Conservation (phyloP, 331 rosid genomes). For the Cydonia oblonga region DNA sequence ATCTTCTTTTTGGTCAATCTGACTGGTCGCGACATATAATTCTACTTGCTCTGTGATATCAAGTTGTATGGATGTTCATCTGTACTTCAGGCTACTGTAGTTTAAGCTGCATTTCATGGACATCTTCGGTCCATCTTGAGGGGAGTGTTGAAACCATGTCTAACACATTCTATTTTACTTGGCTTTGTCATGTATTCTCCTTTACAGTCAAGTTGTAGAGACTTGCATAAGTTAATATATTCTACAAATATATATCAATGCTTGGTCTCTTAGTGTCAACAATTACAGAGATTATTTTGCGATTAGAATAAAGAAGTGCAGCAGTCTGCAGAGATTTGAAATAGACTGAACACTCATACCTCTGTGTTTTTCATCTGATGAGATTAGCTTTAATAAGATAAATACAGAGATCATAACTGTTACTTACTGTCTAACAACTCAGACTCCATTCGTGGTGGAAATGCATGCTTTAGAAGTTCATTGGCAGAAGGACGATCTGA, state of each 20-base stretch:
- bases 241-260: not conserved
- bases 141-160: not conserved
- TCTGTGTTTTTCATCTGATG: not conserved
- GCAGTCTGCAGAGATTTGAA: not conserved
- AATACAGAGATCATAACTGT: constrained; percentile 1
- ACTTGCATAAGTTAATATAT: not conserved
- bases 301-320: not conserved
- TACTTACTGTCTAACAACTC: constrained; percentile 82
- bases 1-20: too few species aligned
- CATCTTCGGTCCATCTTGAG: not conserved
- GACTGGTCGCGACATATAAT: too few species aligned
- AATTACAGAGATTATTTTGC: not conserved
- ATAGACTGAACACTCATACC: not conserved
- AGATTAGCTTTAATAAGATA: not conserved
- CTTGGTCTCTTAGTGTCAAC: not conserved
- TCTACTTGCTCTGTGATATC: too few species aligned
- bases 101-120: not conserved
- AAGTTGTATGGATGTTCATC: not conserved
- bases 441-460: constrained; percentile 91
- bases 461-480: constrained; percentile 61
- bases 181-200: not conserved
- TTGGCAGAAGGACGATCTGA: constrained; percentile 89
- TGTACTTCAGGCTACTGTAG: not conserved
- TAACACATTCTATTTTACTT: not conserved
- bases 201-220: not conserved